Conservation (phyloP, 768 basidiomycete genomes). For the Nidula microcarpa region DNA sequence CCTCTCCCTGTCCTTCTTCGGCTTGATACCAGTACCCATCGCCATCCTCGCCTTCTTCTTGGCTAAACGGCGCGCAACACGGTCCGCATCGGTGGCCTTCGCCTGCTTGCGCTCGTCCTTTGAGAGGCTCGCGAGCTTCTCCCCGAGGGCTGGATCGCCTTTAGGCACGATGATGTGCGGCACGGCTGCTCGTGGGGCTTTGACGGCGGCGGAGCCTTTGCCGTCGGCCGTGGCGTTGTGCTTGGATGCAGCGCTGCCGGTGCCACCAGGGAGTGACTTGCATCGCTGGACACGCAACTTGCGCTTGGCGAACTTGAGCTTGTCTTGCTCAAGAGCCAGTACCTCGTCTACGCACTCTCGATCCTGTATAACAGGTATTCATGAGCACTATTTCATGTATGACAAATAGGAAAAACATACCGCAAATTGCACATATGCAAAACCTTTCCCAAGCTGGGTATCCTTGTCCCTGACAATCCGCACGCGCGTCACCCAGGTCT, state of each 20-base stretch:
- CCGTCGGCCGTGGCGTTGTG: conserved; percentile 4
- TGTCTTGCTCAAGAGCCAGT: conserved; percentile 70
- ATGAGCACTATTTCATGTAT: neutral
- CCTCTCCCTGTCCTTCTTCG: conserved; percentile 43
- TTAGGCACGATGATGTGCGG: conserved; percentile 47
- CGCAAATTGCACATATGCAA: conserved; percentile 86
- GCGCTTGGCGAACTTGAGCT: conserved; percentile 90
- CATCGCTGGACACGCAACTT: conserved; percentile 89
- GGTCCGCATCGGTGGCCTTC: conserved; percentile 77
- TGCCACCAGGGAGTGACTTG: conserved; percentile 60
- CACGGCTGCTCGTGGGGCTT: conserved; percentile 4
- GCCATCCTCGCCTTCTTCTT: conserved; percentile 80
- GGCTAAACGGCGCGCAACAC: conserved; percentile 78
- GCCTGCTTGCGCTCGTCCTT: conserved; percentile 84
- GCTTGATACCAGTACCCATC: conserved; percentile 30
- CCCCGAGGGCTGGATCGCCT: conserved; percentile 81
- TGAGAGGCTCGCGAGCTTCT: conserved; percentile 68
- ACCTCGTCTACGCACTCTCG: conserved; percentile 91
- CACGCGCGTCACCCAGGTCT: conserved; percentile 77
- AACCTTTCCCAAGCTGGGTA: conserved; percentile 93
- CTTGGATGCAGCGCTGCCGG: conserved; percentile 16
- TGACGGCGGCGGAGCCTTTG: conserved; percentile 15
- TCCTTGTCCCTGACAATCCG: conserved; percentile 86
- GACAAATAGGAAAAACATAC: conserved; percentile 41
- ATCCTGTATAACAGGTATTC: conserved; percentile 48